phyloP scores from a whole-genome alignment of 2,329 filamentous ascomycete genomes.

The Grosmannia clavigera region DNA sequence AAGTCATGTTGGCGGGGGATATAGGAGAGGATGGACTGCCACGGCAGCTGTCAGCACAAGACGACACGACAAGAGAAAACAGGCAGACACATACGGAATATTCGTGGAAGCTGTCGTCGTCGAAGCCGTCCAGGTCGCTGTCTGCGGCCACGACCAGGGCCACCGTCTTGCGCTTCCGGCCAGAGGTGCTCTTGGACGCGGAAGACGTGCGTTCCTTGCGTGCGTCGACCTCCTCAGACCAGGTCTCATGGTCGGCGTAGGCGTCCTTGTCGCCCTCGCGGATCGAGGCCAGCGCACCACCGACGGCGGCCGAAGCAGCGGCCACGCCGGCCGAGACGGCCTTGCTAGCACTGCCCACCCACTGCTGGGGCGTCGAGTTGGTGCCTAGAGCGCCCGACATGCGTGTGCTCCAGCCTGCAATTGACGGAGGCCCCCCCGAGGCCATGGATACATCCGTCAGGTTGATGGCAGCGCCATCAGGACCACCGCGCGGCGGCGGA shows the following conservation, averaged over 20 bases:
- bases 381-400: slow-evolving; percentile 72
- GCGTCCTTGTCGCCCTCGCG: slow-evolving; percentile 71
- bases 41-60: background rate
- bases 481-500: slow-evolving; percentile 19
- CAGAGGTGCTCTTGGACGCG: background rate
- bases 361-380: slow-evolving; percentile 77
- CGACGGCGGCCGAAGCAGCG: slow-evolving; percentile 70
- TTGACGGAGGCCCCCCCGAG: slow-evolving; percentile 43
- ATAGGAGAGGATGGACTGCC: slow-evolving; percentile 73
- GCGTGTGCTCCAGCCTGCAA: slow-evolving; percentile 56
- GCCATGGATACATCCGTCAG: slow-evolving; percentile 1
- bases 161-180: slow-evolving; percentile 58
- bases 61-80: too few species aligned
- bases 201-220: slow-evolving; percentile 27
- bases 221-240: slow-evolving; percentile 80
- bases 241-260: slow-evolving; percentile 77
- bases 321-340: slow-evolving; percentile 70
- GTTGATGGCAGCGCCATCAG: slow-evolving; percentile 8
- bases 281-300: slow-evolving; percentile 71
- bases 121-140: slow-evolving; percentile 42
- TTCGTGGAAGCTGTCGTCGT: slow-evolving; percentile 53
- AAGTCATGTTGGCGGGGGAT: slow-evolving; percentile 69
- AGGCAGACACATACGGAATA: slow-evolving; percentile 56
- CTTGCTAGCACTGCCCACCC: slow-evolving; percentile 73
- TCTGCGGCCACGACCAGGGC: slow-evolving; percentile 81